These are phyloP conservation scores for Gracilaria gracilis DNA, from an alignment of 23 red algal genomes.

Conservation along the genomic window DNA sequence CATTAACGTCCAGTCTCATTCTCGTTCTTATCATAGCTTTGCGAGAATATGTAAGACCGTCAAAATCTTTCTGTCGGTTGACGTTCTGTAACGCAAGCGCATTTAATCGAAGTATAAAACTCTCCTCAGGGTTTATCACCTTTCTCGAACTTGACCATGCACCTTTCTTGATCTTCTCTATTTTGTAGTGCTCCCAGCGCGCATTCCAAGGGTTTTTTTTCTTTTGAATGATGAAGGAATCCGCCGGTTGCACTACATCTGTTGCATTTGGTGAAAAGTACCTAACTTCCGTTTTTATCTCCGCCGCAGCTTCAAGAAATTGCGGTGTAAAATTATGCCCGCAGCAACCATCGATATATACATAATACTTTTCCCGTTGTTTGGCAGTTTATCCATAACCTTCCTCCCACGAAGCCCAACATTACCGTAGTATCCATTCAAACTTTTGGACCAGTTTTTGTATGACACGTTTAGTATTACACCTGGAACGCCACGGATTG, in stretches of 20 bases:
- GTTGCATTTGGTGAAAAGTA: constrained; percentile 21
- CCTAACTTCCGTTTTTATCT: constrained; percentile 17
- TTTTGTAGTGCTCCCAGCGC: constrained; percentile 8
- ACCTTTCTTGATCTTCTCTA: background rate
- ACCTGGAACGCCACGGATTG: constrained; percentile 13
- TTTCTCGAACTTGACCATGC: background rate
- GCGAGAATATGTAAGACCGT: background rate
- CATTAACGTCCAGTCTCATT: background rate
- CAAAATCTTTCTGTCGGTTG: background rate
- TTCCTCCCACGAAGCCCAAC: background rate
- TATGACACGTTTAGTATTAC: constrained; percentile 17
- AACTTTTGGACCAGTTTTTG: constrained; percentile 7
- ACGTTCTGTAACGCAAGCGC: constrained; percentile 3
- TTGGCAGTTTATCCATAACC: background rate
- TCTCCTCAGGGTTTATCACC: constrained; percentile 28
- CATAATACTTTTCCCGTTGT: background rate
- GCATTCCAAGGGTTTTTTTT: constrained; percentile 18
- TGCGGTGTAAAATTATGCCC: background rate
- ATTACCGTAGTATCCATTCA: constrained; percentile 26
- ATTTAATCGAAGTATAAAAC: constrained; percentile 7
- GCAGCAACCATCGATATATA: constrained; percentile 28
- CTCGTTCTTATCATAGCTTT: background rate
- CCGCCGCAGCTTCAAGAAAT: background rate
- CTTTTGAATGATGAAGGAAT: constrained; percentile 52
- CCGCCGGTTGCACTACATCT: constrained; percentile 8